Base-by-base conservation (phyloP, 805 yeast species). In the Wickerhamiella dianesei region DNA sequence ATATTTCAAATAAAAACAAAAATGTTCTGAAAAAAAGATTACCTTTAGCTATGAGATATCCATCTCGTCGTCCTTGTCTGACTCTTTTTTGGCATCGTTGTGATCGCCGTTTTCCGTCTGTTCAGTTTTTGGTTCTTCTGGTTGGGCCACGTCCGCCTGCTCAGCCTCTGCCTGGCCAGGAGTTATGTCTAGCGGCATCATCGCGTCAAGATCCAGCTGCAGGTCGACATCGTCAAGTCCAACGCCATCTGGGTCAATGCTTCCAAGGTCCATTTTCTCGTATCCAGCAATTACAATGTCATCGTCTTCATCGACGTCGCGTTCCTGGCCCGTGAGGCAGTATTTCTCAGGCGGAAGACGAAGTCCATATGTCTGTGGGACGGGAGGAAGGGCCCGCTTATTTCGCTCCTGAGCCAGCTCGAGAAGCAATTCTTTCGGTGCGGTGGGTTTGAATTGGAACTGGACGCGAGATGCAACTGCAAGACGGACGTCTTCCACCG, bases 331-430 rank as follows among this genome's bases (percentile, higher is more conserved):
- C 0, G 95, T 87, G 46, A 88, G 68, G 66, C 97, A 88, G 66
- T 86, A 88, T 74, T 88, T 92, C 68, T 92, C 99, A 3, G 98
- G 97, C 2, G 99, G 99, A 44, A 94, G 70, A 53, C 96, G 76
- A 37, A 92, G 73, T 9, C 98, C 97, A 80, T 86, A 87, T 44
- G 80, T 75, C 13, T 92, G 88, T 63, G 88, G 80, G 13, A 92
- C 88, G 3, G 92, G 83, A 3, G 99, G 99, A 45, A 92, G 69
- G 0, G 94, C 79, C 60, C 84, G 80, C 56, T 85, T 80, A 64
- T 92, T 92, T 53, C 95, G 72, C 60, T 94, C 98, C 17, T 80
- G 81, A 0, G 98, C 98, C 56, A 92, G 69, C 64, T 89, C 95
- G 63, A 92, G 67, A 53, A 92, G 65, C 54, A 89, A 68, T 62